Conservation (phyloP, 23 red algal genomes). For the Porphyridium purpureum region DNA sequence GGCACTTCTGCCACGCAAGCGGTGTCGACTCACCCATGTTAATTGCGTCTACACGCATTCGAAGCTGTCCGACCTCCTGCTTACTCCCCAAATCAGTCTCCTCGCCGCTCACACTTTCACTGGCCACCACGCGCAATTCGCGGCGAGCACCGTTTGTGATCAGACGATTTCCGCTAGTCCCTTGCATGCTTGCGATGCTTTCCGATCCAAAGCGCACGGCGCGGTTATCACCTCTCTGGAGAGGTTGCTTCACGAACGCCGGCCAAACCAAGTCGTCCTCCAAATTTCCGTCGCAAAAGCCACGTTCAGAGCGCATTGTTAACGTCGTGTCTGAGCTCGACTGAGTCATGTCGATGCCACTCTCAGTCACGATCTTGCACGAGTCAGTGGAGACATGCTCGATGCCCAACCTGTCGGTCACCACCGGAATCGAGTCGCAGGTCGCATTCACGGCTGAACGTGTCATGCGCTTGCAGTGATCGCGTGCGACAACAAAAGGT, state of each 20-base stretch:
- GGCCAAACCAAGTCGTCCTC: constrained; percentile 68
- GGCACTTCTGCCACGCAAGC: constrained; percentile 33
- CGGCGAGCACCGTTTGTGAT: too few species aligned
- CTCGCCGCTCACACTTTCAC: too few species aligned
- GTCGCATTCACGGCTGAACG: too few species aligned
- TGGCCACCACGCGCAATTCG: constrained; percentile 4
- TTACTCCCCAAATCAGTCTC: constrained; percentile 31
- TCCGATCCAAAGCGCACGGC: too few species aligned
- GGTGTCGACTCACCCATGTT: constrained; percentile 12
- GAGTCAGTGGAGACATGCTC: constrained; percentile 36
- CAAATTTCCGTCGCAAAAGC: constrained; percentile 46
- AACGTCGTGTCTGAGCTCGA: constrained; percentile 45
- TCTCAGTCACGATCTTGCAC: constrained; percentile 10
- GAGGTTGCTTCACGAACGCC: constrained; percentile 45
- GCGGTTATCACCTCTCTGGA: constrained; percentile 64
- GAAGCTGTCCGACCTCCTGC: constrained; percentile 37
- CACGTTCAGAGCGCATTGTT: constrained; percentile 21
- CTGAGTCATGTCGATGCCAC: constrained; percentile 9
- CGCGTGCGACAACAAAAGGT: too few species aligned
- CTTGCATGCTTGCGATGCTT: background rate
- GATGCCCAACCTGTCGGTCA: constrained; percentile 36
- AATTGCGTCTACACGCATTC: constrained; percentile 32
- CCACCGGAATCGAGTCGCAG: constrained; percentile 55
- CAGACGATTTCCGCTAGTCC: background rate
- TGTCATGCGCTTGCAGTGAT: too few species aligned